Conservation (phyloP, 371 early-diverging fungal species). For the Mortierella polycephala region DNA sequence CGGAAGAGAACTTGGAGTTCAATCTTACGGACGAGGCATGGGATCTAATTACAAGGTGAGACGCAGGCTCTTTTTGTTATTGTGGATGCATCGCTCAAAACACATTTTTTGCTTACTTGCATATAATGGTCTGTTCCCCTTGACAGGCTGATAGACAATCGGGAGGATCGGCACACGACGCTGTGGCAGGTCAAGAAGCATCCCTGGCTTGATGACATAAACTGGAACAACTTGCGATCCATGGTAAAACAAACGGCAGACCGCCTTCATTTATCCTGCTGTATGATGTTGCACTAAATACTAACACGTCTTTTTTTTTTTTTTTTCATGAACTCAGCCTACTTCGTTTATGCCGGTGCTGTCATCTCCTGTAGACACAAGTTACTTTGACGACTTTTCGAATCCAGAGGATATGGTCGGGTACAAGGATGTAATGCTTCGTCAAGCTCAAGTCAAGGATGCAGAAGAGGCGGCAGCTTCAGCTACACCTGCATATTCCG, state of each 20-base stretch:
- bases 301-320: not conserved
- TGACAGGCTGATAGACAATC: slow-evolving; percentile 64
- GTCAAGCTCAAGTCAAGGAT: slow-evolving; percentile 56
- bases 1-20: slow-evolving; percentile 72
- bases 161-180: slow-evolving; percentile 60
- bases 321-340: slow-evolving; percentile 19
- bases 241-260: slow-evolving; percentile 27
- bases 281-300: not conserved
- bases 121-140: not conserved
- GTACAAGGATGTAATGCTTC: slow-evolving; percentile 76
- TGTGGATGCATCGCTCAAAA: not conserved
- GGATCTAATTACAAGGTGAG: slow-evolving; percentile 71
- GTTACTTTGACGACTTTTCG: slow-evolving; percentile 88
- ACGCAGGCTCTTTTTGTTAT: not conserved
- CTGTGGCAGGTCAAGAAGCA: slow-evolving; percentile 71
- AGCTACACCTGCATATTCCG: not conserved
- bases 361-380: slow-evolving; percentile 72
- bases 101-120: not conserved
- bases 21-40: slow-evolving; percentile 80
- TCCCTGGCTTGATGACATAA: slow-evolving; percentile 77
- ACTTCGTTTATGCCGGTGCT: slow-evolving; percentile 87
- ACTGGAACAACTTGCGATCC: slow-evolving; percentile 74
- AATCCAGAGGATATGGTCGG: slow-evolving; percentile 76
- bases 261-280: not conserved
- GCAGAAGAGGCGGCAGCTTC: slow-evolving; percentile 24